Evolutionary conservation across 2,329 filamentous ascomycete genomes (phyloP).

Genomic region (Paracoccidioides lutzii): DNA sequence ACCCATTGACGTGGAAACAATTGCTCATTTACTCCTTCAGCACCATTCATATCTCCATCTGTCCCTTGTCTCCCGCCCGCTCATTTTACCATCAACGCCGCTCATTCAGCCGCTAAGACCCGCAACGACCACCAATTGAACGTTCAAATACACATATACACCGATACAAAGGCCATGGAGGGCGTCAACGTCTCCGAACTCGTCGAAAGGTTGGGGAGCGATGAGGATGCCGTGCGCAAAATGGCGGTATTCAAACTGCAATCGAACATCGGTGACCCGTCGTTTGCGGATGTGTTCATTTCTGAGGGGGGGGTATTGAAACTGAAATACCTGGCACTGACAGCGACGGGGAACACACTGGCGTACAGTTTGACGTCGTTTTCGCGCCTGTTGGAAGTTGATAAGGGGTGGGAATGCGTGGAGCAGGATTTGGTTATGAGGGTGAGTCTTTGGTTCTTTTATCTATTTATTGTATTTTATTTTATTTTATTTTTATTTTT

Average conservation of each 20-base stretch:
- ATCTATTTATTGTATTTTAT: background rate
- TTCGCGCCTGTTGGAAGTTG: constrained; percentile 76
- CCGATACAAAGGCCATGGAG: constrained; percentile 33
- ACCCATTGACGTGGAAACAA: no score
- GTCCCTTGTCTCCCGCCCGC: no score
- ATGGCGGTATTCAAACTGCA: constrained; percentile 99
- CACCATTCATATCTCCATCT: no score
- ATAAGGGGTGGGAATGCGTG: constrained; percentile 83
- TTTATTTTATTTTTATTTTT: background rate
- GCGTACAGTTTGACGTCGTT: constrained; percentile 90
- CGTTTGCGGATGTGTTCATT: constrained; percentile 94
- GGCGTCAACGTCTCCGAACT: constrained; percentile 44
- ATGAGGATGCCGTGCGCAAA: constrained; percentile 83
- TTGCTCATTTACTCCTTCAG: no score
- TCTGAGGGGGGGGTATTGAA: constrained; percentile 72
- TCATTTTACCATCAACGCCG: no score
- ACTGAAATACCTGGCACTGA: constrained; percentile 70
- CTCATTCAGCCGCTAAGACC: no score
- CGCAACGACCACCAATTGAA: background rate
- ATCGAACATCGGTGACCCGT: constrained; percentile 84
- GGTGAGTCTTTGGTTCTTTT: constrained; percentile 30
- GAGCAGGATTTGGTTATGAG: constrained; percentile 44
- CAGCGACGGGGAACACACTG: constrained; percentile 79
- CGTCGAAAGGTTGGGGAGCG: constrained; percentile 45
- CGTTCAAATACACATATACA: background rate